A percentile compares a stretch with the other conserved stretches of the same genome.
Conservation (phyloP, 176 grass and related monocot species). For the Stipa capillata region DNA sequence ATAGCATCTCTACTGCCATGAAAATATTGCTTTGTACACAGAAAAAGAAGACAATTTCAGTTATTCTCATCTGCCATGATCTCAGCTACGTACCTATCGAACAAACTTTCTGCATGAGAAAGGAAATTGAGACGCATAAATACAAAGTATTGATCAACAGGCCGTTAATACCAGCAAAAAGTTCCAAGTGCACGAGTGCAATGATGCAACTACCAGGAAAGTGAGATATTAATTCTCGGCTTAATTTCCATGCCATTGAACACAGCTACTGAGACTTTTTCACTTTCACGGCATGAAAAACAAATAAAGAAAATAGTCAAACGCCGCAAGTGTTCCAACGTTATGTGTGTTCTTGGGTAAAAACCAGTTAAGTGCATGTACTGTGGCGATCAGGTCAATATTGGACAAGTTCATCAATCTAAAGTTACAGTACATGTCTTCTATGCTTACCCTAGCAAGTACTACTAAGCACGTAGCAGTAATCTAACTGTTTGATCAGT, state of each 20-base stretch:
- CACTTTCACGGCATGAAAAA: neutral
- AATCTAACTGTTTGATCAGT: neutral
- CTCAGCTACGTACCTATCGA: no score
- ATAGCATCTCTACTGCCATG: no score
- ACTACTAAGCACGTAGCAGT: no score
- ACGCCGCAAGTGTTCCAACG: neutral
- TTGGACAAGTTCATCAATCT: neutral
- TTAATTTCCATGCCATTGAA: slow-evolving; percentile 4
- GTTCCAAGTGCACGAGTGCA: neutral
- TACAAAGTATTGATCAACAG: neutral
- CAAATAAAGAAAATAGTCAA: no score
- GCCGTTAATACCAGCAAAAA: neutral
- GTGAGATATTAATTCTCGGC: neutral
- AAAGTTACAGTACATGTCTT: neutral
- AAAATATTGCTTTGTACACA: no score
- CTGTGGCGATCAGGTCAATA: neutral
- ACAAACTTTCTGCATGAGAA: neutral
- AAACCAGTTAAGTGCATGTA: neutral
- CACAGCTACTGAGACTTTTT: neutral
- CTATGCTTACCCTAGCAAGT: neutral
- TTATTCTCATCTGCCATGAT: no score
- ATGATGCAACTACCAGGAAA: neutral
- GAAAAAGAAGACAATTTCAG: no score
- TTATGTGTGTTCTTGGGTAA: neutral
- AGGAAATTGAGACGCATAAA: neutral